phyloP scores from a whole-genome alignment of 2,329 filamentous ascomycete genomes.

The Teratosphaeria pseudoeucalypti region DNA sequence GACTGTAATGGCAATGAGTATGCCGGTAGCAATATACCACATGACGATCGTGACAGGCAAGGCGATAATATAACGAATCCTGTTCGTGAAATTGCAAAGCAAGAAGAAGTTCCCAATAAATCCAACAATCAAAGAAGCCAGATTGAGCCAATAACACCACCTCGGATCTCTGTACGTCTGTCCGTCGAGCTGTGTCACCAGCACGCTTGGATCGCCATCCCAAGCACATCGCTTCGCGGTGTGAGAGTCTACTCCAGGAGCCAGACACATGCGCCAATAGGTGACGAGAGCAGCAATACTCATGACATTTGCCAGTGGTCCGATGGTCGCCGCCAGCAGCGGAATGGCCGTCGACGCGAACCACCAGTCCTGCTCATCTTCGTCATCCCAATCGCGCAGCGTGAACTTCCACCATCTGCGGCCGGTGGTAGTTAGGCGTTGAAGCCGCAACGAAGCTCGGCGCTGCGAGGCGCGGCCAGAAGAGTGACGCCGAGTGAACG shows the following conservation, averaged over 20 bases:
- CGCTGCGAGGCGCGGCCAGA: conserved; percentile 5
- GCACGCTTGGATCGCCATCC: conserved; percentile 10
- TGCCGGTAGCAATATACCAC: conserved; percentile 57
- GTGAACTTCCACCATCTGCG: conserved; percentile 14
- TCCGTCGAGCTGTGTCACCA: conserved; percentile 42
- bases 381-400: conserved; percentile 22
- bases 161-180: conserved; percentile 54
- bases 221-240: conserved; percentile 22
- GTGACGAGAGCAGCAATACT: conserved; percentile 78
- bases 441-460: conserved; percentile 7
- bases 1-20: conserved; percentile 56
- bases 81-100: conserved; percentile 74
- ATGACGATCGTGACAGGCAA: conserved; percentile 73
- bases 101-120: conserved; percentile 71
- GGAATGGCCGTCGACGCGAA: conserved; percentile 28
- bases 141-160: conserved; percentile 69
- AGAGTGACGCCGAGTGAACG: conserved; percentile 6
- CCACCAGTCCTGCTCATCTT: conserved; percentile 26
- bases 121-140: conserved; percentile 64
- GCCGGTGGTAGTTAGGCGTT: conserved; percentile 4
- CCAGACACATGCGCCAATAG: conserved; percentile 58
- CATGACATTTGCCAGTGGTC: conserved; percentile 77
- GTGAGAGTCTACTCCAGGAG: conserved; percentile 31
- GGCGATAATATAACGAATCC: conserved; percentile 69
- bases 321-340: conserved; percentile 68